Conservation (phyloP, 345 rosid genomes). For the Microthlaspi erraticum region DNA sequence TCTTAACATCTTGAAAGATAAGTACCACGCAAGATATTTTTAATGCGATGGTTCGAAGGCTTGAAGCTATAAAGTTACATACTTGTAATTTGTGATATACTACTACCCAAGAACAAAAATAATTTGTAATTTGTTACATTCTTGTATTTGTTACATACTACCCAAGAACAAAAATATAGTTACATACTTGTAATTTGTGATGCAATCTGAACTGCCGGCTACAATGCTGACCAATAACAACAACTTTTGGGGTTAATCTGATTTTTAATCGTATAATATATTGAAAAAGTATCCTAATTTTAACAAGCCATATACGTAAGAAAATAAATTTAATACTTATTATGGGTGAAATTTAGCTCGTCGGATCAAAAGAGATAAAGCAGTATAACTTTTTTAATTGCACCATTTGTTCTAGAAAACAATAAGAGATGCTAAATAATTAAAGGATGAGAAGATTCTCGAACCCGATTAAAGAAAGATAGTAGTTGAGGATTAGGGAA, state of each 20-base stretch:
- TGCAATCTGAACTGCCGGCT: neutral
- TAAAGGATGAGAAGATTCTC: slow-evolving; percentile 27
- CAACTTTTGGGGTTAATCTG: neutral
- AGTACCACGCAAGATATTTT: neutral
- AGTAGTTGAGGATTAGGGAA: slow-evolving; percentile 31
- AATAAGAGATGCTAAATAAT: slow-evolving; percentile 9
- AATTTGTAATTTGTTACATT: too few relatives aligned
- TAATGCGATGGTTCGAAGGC: neutral
- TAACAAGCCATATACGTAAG: neutral
- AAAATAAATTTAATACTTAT: neutral
- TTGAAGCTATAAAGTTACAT: neutral
- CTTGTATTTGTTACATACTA: too few relatives aligned
- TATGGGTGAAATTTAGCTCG: neutral
- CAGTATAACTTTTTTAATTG: slow-evolving; percentile 11
- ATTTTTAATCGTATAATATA: neutral
- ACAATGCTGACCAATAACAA: neutral
- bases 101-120: too few relatives aligned
- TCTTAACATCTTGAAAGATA: neutral
- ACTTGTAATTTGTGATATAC: too few relatives aligned
- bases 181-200: neutral
- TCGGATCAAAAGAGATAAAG: slow-evolving; percentile 7
- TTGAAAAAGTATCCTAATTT: neutral
- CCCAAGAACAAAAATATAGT: slow-evolving; percentile 1
- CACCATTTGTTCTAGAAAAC: neutral
- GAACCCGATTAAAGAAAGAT: slow-evolving; percentile 2